Evolutionary conservation across 768 basidiomycete genomes (phyloP), one percentile per base, ranked within the genome.

Genomic region (Mycena belliarum): DNA sequence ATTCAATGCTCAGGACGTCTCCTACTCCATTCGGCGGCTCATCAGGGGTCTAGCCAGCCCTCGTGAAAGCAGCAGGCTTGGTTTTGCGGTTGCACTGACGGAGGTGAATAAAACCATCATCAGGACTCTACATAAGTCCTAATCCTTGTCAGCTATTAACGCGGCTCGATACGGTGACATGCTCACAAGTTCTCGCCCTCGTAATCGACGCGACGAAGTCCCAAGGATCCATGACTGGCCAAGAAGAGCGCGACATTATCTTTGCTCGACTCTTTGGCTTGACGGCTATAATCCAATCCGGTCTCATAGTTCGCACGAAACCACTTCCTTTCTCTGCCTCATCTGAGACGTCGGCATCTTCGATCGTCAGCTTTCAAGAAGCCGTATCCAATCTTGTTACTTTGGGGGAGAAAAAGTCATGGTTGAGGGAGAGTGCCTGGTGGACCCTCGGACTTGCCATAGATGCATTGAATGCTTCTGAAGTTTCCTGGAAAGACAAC

Each of bases 221-320:
- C 5, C 82, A 86, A 61, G 85, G 85, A 33, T 89, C 88, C 15
- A 88, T 91, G 85, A 87, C 86, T 40, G 89, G 94, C 3, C 89
- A 94, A 68, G 96, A 98, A 73, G 91, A 95, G 73, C 86, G 96
- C 56, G 96, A 99, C 71, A 74, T 91, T 47, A 79, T 94, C 49
- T 98, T 99, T 69, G 95, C 94, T 11, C 86, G 93, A 25, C 78
- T 99, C 12, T 97, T 98, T 70, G 96, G 96, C 18, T 76, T 97
- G 56, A 87, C 87, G 18, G 80, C 93, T 16, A 77, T 98, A 65
- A 82, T 96, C 52, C 88, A 91, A 57, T 98, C 96, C 3, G 87
- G 91, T 23, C 78, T 95, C 45, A 78, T 95, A 51, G 83, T 89
- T 37, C 85, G 88, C 50, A 74, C 79, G 25, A 80, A 70, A 6